Conservation (phyloP, 129 eudicot genomes). For the sunflower (Helianthus annuus) region HanXRQr2.0-SUNRISE NC_035439.2:6405121-6405620, state of each 20-base stretch:
- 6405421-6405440: constrained; percentile 60
- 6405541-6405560: constrained; percentile 49
- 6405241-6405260: not conserved
- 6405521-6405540: constrained; percentile 57
- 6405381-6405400: constrained; percentile 49
- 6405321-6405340: constrained; percentile 8
- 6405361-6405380: not conserved
- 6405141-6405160: too few relatives aligned
- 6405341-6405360: not conserved
- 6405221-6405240: constrained; percentile 19
- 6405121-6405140: too few relatives aligned
- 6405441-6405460: constrained; percentile 53
- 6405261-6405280: not conserved
- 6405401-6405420: constrained; percentile 52
- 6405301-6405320: not conserved
- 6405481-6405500: constrained; percentile 52
- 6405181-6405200: constrained; percentile 24
- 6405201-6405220: constrained; percentile 28
- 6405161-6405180: too few relatives aligned
- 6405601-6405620: constrained; percentile 21
- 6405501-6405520: constrained; percentile 61
- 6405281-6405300: not conserved
- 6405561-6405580: constrained; percentile 62
- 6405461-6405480: constrained; percentile 54
- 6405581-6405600: constrained; percentile 25